phyloP scores from a whole-genome alignment of 2,329 filamentous ascomycete genomes.

The Ophiocordyceps camponoti-rufipedis region DNA sequence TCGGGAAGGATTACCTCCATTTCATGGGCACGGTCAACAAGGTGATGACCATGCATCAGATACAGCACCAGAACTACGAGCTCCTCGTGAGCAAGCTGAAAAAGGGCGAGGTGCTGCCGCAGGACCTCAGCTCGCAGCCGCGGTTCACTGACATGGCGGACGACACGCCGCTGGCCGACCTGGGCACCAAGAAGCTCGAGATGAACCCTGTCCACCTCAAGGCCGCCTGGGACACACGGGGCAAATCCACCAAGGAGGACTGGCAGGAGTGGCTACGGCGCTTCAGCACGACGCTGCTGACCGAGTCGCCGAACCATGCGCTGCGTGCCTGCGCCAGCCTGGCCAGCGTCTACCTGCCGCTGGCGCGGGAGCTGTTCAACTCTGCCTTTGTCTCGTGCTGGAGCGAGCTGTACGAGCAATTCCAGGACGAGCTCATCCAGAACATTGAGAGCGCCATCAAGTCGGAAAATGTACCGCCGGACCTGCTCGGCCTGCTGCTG shows the following conservation, averaged over 20 bases:
- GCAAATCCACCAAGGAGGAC: slow-evolving; percentile 94
- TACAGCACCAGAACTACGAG: slow-evolving; percentile 82
- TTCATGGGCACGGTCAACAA: slow-evolving; percentile 92
- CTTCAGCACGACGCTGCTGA: slow-evolving; percentile 86
- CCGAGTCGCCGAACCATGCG: slow-evolving; percentile 91
- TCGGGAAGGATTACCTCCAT: slow-evolving; percentile 87
- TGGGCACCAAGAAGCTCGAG: slow-evolving; percentile 81
- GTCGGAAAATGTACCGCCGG: slow-evolving; percentile 87
- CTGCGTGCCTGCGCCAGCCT: slow-evolving; percentile 82
- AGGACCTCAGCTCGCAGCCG: slow-evolving; percentile 78
- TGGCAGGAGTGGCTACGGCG: slow-evolving; percentile 98
- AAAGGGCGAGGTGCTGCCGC: slow-evolving; percentile 86
- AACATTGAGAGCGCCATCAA: slow-evolving; percentile 93
- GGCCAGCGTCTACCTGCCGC: slow-evolving; percentile 76
- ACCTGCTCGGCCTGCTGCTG: slow-evolving; percentile 81
- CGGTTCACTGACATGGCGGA: slow-evolving; percentile 62
- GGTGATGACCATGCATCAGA: slow-evolving; percentile 57
- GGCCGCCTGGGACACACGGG: slow-evolving; percentile 88
- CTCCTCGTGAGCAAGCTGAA: slow-evolving; percentile 83
- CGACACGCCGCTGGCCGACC: slow-evolving; percentile 66
- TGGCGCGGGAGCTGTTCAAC: slow-evolving; percentile 91
- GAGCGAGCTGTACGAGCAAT: slow-evolving; percentile 93
- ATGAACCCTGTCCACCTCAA: slow-evolving; percentile 97
- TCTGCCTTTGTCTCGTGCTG: slow-evolving; percentile 98
- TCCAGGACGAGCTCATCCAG: slow-evolving; percentile 87